These are phyloP conservation scores for Thozetella sp. DNA, from an alignment of 495 filamentous ascomycete genomes.

Conservation along the genomic window DNA sequence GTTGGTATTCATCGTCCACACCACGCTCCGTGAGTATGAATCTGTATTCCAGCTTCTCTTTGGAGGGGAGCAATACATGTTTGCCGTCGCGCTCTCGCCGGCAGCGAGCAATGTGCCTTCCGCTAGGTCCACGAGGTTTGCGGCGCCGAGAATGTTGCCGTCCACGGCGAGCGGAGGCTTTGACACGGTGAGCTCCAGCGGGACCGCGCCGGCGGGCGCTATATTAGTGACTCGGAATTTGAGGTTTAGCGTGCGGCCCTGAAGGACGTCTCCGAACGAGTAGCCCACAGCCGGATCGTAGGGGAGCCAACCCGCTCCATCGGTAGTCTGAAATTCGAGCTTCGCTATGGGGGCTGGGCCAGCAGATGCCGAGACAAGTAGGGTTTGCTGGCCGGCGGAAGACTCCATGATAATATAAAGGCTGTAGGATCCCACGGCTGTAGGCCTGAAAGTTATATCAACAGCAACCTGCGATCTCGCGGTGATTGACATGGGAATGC, in stretches of 20 bases:
- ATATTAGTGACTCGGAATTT: conserved; percentile 44
- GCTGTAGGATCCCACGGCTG: conserved; percentile 33
- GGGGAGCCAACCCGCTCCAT: conserved; percentile 42
- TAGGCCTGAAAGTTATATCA: conserved; percentile 38
- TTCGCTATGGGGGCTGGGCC: conserved; percentile 37
- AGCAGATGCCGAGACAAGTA: conserved; percentile 33
- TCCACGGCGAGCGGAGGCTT: conserved; percentile 47
- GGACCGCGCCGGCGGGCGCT: conserved; percentile 28
- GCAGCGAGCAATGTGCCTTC: conserved; percentile 43
- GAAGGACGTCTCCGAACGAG: conserved; percentile 44
- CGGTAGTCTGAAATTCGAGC: conserved; percentile 45
- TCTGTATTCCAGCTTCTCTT: conserved; percentile 46
- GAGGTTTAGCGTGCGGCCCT: conserved; percentile 34
- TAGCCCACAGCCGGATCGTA: conserved; percentile 34
- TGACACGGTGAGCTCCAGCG: conserved; percentile 44
- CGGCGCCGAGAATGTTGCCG: conserved; percentile 35
- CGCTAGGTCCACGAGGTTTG: conserved; percentile 46
- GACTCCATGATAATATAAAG: conserved; percentile 38
- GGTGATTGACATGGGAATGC: conserved; percentile 35
- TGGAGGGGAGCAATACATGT: conserved; percentile 43
- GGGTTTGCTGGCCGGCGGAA: conserved; percentile 35
- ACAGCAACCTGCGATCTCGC: conserved; percentile 25
- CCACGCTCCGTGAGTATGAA: conserved; percentile 32
- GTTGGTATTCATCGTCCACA: conserved; percentile 46
- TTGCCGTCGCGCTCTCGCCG: conserved; percentile 37